phyloP scores from a whole-genome alignment of 208 protist genomes.

The Trypanosoma melophagium region DNA sequence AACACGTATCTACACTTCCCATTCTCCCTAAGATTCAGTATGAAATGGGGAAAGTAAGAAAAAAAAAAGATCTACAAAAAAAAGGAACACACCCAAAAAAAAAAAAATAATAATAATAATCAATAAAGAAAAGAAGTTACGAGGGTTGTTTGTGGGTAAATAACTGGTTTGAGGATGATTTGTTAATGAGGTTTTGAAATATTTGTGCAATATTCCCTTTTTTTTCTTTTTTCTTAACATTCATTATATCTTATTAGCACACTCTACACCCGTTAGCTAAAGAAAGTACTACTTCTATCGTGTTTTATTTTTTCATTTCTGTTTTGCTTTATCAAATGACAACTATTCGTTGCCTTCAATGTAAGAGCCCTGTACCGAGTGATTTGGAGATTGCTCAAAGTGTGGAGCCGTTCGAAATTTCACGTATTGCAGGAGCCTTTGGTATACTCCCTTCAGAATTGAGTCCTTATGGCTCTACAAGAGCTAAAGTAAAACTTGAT shows the following conservation, averaged over 20 bases:
- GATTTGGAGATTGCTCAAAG: conserved; percentile 95
- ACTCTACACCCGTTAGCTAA: too few species aligned
- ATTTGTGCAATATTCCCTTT: background rate
- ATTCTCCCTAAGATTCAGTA: too few species aligned
- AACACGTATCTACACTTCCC: too few species aligned
- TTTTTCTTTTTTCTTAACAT: conserved; percentile 11
- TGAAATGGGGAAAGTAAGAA: too few species aligned
- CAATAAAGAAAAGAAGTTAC: too few species aligned
- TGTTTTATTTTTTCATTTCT: conserved; percentile 18
- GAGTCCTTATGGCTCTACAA: conserved; percentile 90
- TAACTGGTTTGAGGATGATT: too few species aligned
- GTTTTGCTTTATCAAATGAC: conserved; percentile 10
- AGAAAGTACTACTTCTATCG: background rate
- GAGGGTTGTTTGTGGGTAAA: too few species aligned
- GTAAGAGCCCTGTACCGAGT: conserved; percentile 78
- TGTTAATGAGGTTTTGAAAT: too few species aligned
- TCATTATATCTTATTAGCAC: too few species aligned
- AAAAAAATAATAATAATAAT: too few species aligned
- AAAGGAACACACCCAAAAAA: too few species aligned
- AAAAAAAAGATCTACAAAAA: too few species aligned
- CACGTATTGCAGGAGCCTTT: conserved; percentile 58
- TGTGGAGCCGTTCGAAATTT: conserved; percentile 77
- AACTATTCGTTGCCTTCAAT: conserved; percentile 53
- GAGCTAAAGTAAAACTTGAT: conserved; percentile 88
- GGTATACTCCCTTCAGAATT: conserved; percentile 90